These are phyloP conservation scores for Fusarium armeniacum DNA, from an alignment of 2,329 filamentous ascomycete genomes.

Conservation along the genomic window DNA sequence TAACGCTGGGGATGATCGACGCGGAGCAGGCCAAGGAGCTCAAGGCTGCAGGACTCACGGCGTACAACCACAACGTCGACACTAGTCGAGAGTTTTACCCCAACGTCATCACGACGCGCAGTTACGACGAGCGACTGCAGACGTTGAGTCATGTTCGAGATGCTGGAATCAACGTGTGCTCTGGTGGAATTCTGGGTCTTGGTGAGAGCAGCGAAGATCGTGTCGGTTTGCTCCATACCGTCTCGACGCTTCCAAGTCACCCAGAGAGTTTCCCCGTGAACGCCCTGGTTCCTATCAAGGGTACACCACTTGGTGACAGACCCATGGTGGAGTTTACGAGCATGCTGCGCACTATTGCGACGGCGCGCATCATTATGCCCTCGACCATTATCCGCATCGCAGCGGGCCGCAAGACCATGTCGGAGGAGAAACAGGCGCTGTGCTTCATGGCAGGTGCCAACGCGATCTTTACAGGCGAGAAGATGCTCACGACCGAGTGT, in stretches of 20 bases:
- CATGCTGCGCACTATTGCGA: slow-evolving; percentile 85
- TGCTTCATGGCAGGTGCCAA: slow-evolving; percentile 95
- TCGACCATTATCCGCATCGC: slow-evolving; percentile 88
- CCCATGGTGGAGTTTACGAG: slow-evolving; percentile 81
- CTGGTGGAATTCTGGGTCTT: slow-evolving; percentile 87
- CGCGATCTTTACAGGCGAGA: slow-evolving; percentile 95
- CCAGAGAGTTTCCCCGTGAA: slow-evolving; percentile 95
- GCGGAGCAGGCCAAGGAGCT: slow-evolving; percentile 83
- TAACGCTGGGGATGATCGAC: slow-evolving; percentile 96
- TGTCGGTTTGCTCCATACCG: slow-evolving; percentile 85
- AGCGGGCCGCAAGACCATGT: slow-evolving; percentile 85
- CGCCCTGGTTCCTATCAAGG: slow-evolving; percentile 89
- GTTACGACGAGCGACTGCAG: slow-evolving; percentile 87
- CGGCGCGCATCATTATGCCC: slow-evolving; percentile 86
- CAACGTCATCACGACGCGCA: slow-evolving; percentile 84
- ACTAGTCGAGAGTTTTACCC: slow-evolving; percentile 92
- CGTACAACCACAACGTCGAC: slow-evolving; percentile 96
- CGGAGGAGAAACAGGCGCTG: slow-evolving; percentile 88
- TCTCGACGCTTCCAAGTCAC: slow-evolving; percentile 83
- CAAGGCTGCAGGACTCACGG: slow-evolving; percentile 86
- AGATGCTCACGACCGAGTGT: slow-evolving; percentile 94
- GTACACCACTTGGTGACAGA: slow-evolving; percentile 84
- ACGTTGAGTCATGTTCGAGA: slow-evolving; percentile 85
- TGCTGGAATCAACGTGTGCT: slow-evolving; percentile 91
- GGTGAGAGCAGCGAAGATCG: slow-evolving; percentile 85